These are phyloP conservation scores for Nasturtium officinale DNA, from an alignment of 345 rosid genomes.

Conservation along the genomic window DNA sequence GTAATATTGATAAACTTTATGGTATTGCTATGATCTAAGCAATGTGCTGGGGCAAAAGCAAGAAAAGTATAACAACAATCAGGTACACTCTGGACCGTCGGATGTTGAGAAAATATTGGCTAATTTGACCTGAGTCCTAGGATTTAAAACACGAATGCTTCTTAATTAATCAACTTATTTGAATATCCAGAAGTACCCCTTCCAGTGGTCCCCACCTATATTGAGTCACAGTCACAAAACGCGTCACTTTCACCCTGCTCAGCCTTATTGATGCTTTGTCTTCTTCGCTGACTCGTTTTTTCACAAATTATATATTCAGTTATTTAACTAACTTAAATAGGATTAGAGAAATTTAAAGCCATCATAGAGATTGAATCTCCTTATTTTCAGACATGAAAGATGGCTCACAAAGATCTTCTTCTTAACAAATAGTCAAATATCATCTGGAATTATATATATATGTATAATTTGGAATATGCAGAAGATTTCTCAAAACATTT, in stretches of 20 bases:
- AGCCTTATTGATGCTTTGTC: background rate
- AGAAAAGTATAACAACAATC: background rate
- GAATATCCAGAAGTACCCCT: background rate
- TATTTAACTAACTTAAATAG: background rate
- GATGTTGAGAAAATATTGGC: constrained; percentile 15
- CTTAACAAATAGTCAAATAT: no score
- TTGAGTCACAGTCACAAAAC: constrained; percentile 11
- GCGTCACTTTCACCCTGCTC: constrained; percentile 5
- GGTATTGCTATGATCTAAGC: background rate
- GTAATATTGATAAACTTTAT: background rate
- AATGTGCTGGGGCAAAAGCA: constrained; percentile 12
- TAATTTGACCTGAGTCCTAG: background rate
- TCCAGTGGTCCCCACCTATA: background rate
- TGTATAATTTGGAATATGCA: background rate
- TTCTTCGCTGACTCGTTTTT: constrained; percentile 5
- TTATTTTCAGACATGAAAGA: background rate
- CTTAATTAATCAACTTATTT: background rate
- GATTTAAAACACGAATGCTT: background rate
- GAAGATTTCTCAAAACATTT: background rate
- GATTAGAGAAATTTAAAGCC: background rate
- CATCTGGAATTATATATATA: no score
- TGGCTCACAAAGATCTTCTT: background rate
- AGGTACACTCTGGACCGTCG: constrained; percentile 1
- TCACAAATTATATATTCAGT: no score
- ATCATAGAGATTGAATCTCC: background rate